phyloP scores from a whole-genome alignment of 169 alveolate genomes.

The Cryptosporidium viatorum region DNA sequence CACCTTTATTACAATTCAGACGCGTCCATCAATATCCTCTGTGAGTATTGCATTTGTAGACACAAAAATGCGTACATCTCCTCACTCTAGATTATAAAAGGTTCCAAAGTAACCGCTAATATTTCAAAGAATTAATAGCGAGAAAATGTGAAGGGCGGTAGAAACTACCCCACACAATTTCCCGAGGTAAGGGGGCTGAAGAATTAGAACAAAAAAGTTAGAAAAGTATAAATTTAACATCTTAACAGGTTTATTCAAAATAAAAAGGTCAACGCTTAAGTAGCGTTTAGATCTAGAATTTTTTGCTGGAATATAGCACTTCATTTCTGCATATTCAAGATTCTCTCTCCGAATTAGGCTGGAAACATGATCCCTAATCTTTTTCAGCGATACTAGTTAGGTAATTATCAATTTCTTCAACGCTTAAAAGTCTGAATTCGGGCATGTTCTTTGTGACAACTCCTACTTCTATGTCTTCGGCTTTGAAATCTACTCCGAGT shows the following conservation, averaged over 20 bases:
- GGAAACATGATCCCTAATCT: slow-evolving; percentile 77
- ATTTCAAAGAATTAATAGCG: neutral
- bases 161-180: neutral
- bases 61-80: slow-evolving; percentile 54
- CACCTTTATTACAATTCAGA: slow-evolving; percentile 45
- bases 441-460: slow-evolving; percentile 87
- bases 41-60: slow-evolving; percentile 70
- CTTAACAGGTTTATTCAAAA: neutral
- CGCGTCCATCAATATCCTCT: slow-evolving; percentile 55
- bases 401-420: slow-evolving; percentile 87
- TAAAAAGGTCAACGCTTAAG: neutral
- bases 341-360: neutral
- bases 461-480: slow-evolving; percentile 92
- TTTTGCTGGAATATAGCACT: neutral
- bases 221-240: neutral
- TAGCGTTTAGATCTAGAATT: neutral
- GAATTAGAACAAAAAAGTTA: neutral
- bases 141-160: slow-evolving; percentile 18
- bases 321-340: neutral
- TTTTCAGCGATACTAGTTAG: slow-evolving; percentile 90
- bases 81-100: slow-evolving; percentile 55
- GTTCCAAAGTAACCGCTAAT: slow-evolving; percentile 43
- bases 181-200: neutral
- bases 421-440: slow-evolving; percentile 87
- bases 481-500: slow-evolving; percentile 84